A percentile compares a stretch with the other conserved stretches of the same genome.
Evolutionary conservation across 768 basidiomycete genomes (phyloP).

Genomic region (Roridomyces roridus): DNA sequence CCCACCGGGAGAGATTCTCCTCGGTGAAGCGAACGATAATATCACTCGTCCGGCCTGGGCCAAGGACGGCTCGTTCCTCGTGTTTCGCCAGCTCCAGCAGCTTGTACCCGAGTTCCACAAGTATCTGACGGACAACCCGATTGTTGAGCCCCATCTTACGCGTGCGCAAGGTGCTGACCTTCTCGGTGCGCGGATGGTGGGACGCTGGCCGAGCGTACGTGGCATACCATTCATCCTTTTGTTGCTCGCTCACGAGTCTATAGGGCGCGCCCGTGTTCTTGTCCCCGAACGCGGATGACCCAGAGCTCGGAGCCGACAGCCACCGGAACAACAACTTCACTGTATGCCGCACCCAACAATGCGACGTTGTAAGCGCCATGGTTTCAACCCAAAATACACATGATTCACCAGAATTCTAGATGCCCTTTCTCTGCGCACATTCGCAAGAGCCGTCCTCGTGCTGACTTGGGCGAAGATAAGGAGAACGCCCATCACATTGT

Average conservation of each 20-base stretch:
- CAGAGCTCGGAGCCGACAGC: slow-evolving; percentile 13
- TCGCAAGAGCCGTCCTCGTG: slow-evolving; percentile 32
- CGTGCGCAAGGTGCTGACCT: slow-evolving; percentile 25
- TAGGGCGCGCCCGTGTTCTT: slow-evolving; percentile 36
- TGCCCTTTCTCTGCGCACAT: slow-evolving; percentile 37
- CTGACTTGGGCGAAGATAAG: slow-evolving; percentile 16
- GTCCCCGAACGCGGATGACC: slow-evolving; percentile 28
- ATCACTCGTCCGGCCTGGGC: slow-evolving; percentile 16
- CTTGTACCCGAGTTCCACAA: slow-evolving; percentile 32
- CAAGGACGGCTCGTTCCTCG: slow-evolving; percentile 34
- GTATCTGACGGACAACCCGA: slow-evolving; percentile 18
- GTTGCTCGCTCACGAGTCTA: neutral
- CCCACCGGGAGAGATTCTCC: slow-evolving; percentile 14
- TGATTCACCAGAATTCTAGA: too few relatives aligned
- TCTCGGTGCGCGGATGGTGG: slow-evolving; percentile 33
- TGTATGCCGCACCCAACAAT: too few relatives aligned
- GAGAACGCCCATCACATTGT: slow-evolving; percentile 26
- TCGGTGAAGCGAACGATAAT: slow-evolving; percentile 28
- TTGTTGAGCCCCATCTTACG: slow-evolving; percentile 7
- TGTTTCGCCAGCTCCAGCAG: slow-evolving; percentile 36
- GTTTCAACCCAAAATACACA: too few relatives aligned
- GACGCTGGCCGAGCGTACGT: slow-evolving; percentile 32
- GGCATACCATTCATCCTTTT: neutral
- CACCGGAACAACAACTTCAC: slow-evolving; percentile 35
- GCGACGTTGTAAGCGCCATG: too few relatives aligned